Percentiles rank a stretch among this genome's conserved stretches.
phyloP scores from a whole-genome alignment of 1,284 basidiomycete genomes.

The Cutaneotrichosporon spelunceum region DNA sequence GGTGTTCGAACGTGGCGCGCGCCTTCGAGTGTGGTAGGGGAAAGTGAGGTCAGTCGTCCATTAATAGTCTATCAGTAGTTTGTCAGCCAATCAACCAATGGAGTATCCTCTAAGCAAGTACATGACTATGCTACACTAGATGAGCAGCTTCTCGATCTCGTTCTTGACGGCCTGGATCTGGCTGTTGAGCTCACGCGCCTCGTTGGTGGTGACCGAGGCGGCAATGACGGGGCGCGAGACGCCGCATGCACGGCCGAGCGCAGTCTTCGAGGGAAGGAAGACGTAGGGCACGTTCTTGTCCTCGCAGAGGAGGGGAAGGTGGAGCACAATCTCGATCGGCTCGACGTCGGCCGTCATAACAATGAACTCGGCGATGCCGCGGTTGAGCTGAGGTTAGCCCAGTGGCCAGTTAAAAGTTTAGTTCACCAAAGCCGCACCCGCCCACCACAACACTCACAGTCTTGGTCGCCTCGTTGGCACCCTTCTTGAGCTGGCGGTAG shows the following conservation, averaged over 20 bases:
- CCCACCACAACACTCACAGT: conserved; percentile 54
- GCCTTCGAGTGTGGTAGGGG: not conserved
- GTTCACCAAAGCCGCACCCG: not conserved
- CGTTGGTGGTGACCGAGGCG: conserved; percentile 91
- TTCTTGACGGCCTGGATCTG: conserved; percentile 88
- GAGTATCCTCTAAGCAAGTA: not conserved
- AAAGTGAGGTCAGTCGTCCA: not conserved
- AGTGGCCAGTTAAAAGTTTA: too few relatives aligned
- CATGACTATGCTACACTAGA: conserved; percentile 39
- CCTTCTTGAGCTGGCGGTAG: conserved; percentile 98
- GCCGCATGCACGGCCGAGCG: conserved; percentile 91
- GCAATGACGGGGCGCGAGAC: conserved; percentile 95
- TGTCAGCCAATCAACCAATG: too few relatives aligned
- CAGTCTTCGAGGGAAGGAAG: conserved; percentile 24
- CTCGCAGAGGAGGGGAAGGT: conserved; percentile 95
- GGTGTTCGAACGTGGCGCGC: not conserved
- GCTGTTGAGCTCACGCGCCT: conserved; percentile 84
- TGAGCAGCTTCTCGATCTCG: conserved; percentile 75
- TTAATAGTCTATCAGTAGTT: not conserved
- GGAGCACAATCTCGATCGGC: conserved; percentile 95
- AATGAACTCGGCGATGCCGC: conserved; percentile 98
- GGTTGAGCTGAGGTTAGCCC: conserved; percentile 40
- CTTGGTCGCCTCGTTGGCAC: conserved; percentile 67
- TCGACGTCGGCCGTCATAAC: conserved; percentile 97
- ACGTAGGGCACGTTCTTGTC: conserved; percentile 83